phyloP scores from a whole-genome alignment of 1,284 basidiomycete species.

The Malassezia vespertilionis region DNA sequence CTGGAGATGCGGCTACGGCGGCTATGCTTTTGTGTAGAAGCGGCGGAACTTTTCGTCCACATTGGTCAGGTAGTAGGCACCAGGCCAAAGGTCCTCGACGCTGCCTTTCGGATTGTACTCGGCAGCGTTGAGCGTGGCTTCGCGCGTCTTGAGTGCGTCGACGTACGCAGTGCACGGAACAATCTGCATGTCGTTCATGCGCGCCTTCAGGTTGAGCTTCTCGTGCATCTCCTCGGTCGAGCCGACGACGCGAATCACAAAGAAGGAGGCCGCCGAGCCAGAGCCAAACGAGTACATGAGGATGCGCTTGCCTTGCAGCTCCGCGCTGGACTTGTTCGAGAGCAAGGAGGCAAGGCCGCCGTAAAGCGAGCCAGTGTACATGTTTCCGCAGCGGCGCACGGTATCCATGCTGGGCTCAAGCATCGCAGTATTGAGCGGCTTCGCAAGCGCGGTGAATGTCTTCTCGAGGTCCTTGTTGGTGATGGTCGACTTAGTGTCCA shows the following conservation, averaged over 20 bases:
- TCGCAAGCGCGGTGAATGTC: slow-evolving; percentile 44
- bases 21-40: slow-evolving; percentile 56
- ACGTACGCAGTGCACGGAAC: slow-evolving; percentile 79
- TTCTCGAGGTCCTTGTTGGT: slow-evolving; percentile 93
- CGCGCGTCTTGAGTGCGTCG: slow-evolving; percentile 58
- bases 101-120: slow-evolving; percentile 75
- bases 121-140: slow-evolving; percentile 88
- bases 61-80: slow-evolving; percentile 81
- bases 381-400: slow-evolving; percentile 61
- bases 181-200: slow-evolving; percentile 76
- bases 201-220: slow-evolving; percentile 66
- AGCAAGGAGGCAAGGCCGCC: slow-evolving; percentile 66
- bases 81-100: slow-evolving; percentile 84
- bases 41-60: slow-evolving; percentile 87
- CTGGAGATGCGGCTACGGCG: not conserved
- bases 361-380: slow-evolving; percentile 96
- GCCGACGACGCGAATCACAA: slow-evolving; percentile 70
- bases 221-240: slow-evolving; percentile 67
- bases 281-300: slow-evolving; percentile 88
- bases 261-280: slow-evolving; percentile 85
- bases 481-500: slow-evolving; percentile 53
- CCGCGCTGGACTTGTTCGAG: slow-evolving; percentile 27
- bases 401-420: slow-evolving; percentile 43
- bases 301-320: slow-evolving; percentile 51
- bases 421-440: slow-evolving; percentile 26